Conservation (phyloP, 164 flowering plant species). For the Macadamia integrifolia region DNA sequence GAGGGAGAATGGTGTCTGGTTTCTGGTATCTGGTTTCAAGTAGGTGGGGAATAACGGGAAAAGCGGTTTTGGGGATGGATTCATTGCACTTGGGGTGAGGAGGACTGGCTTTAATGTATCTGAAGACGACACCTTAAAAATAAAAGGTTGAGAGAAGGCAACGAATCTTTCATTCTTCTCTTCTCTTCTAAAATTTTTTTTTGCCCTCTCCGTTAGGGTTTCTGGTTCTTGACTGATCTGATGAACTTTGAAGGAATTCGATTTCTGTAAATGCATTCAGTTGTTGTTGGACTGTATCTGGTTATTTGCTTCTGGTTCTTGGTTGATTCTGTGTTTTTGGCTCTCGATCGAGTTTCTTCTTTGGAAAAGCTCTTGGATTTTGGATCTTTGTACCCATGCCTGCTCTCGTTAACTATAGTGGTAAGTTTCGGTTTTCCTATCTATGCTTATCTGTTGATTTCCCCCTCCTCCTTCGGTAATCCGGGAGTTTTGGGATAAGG, state of each 20-base stretch:
- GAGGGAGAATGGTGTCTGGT: neutral
- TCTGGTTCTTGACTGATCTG: slow-evolving; percentile 4
- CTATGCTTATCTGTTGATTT: neutral
- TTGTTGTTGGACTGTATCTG: neutral
- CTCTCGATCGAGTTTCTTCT: slow-evolving; percentile 9
- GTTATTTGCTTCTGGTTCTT: neutral
- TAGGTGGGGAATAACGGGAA: slow-evolving; percentile 3
- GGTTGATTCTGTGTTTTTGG: slow-evolving; percentile 8
- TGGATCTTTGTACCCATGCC: slow-evolving; percentile 23
- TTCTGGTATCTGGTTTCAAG: neutral
- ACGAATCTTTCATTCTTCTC: neutral
- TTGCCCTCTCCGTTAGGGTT: slow-evolving; percentile 14
- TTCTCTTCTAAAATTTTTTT: neutral
- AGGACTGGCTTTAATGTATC: slow-evolving; percentile 5
- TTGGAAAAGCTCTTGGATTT: slow-evolving; percentile 1
- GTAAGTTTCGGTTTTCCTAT: slow-evolving; percentile 13
- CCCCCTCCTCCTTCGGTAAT: neutral
- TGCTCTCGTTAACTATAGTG: slow-evolving; percentile 25
- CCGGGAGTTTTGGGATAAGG: neutral
- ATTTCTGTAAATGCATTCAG: slow-evolving; percentile 22
- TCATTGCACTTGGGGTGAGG: slow-evolving; percentile 4
- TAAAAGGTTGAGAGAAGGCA: neutral
- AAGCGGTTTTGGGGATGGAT: slow-evolving; percentile 8
- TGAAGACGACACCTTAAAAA: neutral
- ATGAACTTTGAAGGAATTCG: neutral